These are phyloP conservation scores for Boletus patriciae DNA, from an alignment of 768 basidiomycete species.

Conservation along the genomic window DNA sequence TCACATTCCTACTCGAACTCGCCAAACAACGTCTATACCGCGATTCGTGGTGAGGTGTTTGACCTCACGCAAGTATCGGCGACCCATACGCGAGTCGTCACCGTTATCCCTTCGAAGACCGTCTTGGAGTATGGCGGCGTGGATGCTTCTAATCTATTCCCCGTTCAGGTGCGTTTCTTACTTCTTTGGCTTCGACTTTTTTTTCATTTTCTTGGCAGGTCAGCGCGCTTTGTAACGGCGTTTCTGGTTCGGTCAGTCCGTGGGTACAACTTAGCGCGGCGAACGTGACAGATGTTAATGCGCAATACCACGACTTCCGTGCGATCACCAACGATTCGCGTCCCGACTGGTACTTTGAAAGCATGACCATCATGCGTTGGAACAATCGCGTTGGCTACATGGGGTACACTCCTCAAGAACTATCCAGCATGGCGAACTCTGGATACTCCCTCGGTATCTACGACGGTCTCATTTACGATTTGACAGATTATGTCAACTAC, in stretches of 20 bases:
- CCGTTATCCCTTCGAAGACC: slow-evolving; percentile 71
- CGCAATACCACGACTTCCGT: slow-evolving; percentile 95
- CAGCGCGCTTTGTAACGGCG: slow-evolving; percentile 88
- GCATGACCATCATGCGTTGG: slow-evolving; percentile 92
- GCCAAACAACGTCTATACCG: slow-evolving; percentile 75
- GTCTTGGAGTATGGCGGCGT: slow-evolving; percentile 84
- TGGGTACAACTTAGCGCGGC: slow-evolving; percentile 70
- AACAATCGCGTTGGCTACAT: slow-evolving; percentile 85
- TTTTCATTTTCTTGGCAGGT: slow-evolving; percentile 49
- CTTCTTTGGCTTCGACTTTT: neutral
- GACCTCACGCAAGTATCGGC: slow-evolving; percentile 70
- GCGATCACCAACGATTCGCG: slow-evolving; percentile 83
- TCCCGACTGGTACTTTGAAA: slow-evolving; percentile 98
- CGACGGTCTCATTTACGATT: slow-evolving; percentile 81
- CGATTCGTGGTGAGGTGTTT: slow-evolving; percentile 94
- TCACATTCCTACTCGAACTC: slow-evolving; percentile 61
- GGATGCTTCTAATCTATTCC: slow-evolving; percentile 77
- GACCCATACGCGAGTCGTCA: slow-evolving; percentile 66
- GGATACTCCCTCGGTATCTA: slow-evolving; percentile 81
- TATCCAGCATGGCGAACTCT: slow-evolving; percentile 64
- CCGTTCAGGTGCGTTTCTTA: slow-evolving; percentile 71
- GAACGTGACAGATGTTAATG: slow-evolving; percentile 75
- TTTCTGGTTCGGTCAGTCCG: slow-evolving; percentile 75
- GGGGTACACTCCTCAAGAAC: slow-evolving; percentile 75
- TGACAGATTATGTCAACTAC: slow-evolving; percentile 75